Percentiles rank a stretch among this genome's conserved stretches.
Evolutionary conservation across 2,329 filamentous ascomycete genomes (phyloP).

Genomic region (Neurospora sp.): DNA sequence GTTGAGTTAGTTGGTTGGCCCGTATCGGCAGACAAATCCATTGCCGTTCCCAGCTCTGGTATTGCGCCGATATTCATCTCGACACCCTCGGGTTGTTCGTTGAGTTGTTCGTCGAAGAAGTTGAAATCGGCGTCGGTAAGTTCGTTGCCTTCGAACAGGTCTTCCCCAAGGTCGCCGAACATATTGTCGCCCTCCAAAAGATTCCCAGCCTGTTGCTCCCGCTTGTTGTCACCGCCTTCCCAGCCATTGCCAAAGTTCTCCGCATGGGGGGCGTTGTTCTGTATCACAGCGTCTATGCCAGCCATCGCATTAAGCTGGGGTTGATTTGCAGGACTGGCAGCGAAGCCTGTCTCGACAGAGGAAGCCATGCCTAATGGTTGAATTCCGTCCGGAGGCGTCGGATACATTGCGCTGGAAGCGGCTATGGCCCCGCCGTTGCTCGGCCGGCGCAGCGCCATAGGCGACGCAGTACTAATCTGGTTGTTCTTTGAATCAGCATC

Average conservation of each 20-base stretch:
- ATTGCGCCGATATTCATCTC: conserved; percentile 28
- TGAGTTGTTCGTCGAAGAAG: conserved; percentile 69
- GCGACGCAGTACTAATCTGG: conserved; percentile 41
- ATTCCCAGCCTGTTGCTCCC: conserved; percentile 32
- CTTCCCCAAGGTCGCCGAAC: conserved; percentile 59
- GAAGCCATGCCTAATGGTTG: conserved; percentile 45
- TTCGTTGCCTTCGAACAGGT: conserved; percentile 62
- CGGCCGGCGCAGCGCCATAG: conserved; percentile 39
- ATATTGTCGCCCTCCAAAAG: conserved; percentile 46
- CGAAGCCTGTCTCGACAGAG: conserved; percentile 41
- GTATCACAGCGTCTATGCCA: conserved; percentile 29
- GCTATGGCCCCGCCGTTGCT: conserved; percentile 31
- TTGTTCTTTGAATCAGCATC: conserved; percentile 32
- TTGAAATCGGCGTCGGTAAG: conserved; percentile 79
- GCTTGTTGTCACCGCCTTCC: conserved; percentile 34
- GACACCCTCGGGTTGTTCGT: conserved; percentile 44
- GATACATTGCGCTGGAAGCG: conserved; percentile 49
- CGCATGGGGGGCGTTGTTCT: conserved; percentile 16
- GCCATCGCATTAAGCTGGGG: conserved; percentile 20
- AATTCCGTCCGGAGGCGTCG: conserved; percentile 60
- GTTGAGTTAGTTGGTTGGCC: conserved; percentile 4
- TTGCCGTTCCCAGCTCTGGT: conserved; percentile 19
- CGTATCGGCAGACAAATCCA: conserved; percentile 10
- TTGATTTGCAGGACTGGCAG: conserved; percentile 45
- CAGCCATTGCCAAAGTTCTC: conserved; percentile 29